phyloP scores from a whole-genome alignment of 2,329 filamentous ascomycete genomes.

The Fusarium poae region DNA sequence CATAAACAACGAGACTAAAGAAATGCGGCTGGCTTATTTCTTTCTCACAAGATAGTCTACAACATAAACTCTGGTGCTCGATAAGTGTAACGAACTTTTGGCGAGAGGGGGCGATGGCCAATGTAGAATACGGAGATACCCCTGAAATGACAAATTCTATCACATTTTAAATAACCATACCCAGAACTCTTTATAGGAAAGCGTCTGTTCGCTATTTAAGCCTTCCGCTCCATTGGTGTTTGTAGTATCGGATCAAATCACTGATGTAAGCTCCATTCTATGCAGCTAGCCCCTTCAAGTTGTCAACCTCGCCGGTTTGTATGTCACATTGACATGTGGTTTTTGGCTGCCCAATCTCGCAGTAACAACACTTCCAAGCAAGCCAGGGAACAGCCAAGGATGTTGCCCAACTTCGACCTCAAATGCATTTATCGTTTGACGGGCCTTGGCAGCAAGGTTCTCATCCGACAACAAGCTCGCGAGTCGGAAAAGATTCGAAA shows the following conservation, averaged over 20 bases:
- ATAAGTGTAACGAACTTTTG: constrained; percentile 27
- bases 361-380: constrained; percentile 81
- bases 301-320: constrained; percentile 45
- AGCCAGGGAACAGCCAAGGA: constrained; percentile 88
- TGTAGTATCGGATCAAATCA: background rate
- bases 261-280: background rate
- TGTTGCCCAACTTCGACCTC: constrained; percentile 93
- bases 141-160: constrained; percentile 50
- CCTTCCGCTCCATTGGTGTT: background rate
- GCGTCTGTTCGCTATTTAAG: background rate
- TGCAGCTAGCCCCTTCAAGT: constrained; percentile 14
- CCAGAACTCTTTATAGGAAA: background rate
- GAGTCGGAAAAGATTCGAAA: constrained; percentile 87
- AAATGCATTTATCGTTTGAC: constrained; percentile 84
- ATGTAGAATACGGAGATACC: constrained; percentile 62
- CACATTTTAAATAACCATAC: constrained; percentile 9
- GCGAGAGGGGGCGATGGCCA: constrained; percentile 39
- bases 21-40: constrained; percentile 7
- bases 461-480: constrained; percentile 76
- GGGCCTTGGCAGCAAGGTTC: constrained; percentile 73
- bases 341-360: constrained; percentile 75
- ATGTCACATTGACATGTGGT: constrained; percentile 47
- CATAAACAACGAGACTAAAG: constrained; percentile 3
- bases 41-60: constrained; percentile 11
- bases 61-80: constrained; percentile 16